Conservation (phyloP, 805 yeast genomes). For the Spathaspora sp. region DNA sequence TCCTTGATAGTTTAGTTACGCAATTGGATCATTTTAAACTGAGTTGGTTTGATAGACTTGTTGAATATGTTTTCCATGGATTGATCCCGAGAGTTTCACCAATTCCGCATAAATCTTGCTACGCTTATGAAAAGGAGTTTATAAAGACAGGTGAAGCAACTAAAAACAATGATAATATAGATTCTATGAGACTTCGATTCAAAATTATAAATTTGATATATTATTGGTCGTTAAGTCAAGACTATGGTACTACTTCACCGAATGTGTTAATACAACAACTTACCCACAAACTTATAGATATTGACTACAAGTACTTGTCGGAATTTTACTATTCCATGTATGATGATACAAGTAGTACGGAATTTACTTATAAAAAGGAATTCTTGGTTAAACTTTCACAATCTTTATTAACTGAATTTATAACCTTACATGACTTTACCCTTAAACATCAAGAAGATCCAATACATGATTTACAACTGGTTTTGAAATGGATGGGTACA, state of each 20-base stretch:
- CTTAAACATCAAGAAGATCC: not conserved
- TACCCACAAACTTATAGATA: not conserved
- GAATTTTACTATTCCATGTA: slow-evolving; percentile 5
- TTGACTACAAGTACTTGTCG: slow-evolving; percentile 6
- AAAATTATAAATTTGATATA: slow-evolving; percentile 15
- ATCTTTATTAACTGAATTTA: slow-evolving; percentile 6
- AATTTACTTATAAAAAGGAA: not conserved
- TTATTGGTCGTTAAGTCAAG: slow-evolving; percentile 11
- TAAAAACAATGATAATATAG: slow-evolving; percentile 19
- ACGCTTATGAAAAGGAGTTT: slow-evolving; percentile 21
- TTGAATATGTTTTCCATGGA: slow-evolving; percentile 27
- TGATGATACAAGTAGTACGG: not conserved
- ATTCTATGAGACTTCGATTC: slow-evolving; percentile 26
- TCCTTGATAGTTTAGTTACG: slow-evolving; percentile 15
- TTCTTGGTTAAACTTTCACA: slow-evolving; percentile 6
- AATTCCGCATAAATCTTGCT: slow-evolving; percentile 19
- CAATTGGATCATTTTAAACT: slow-evolving; percentile 17
- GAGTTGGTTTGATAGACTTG: slow-evolving; percentile 29
- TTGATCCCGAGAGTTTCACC: slow-evolving; percentile 11
- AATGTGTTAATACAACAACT: slow-evolving; percentile 1
- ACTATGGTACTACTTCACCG: not conserved
- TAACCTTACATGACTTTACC: not conserved
- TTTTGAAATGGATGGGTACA: slow-evolving; percentile 4
- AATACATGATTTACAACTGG: not conserved
- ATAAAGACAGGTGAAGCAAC: slow-evolving; percentile 16